Evolutionary conservation across 1,284 basidiomycete genomes (phyloP), one percentile per base, ranked within the genome.

Genomic region (Sanghuangporus weigelae): DNA sequence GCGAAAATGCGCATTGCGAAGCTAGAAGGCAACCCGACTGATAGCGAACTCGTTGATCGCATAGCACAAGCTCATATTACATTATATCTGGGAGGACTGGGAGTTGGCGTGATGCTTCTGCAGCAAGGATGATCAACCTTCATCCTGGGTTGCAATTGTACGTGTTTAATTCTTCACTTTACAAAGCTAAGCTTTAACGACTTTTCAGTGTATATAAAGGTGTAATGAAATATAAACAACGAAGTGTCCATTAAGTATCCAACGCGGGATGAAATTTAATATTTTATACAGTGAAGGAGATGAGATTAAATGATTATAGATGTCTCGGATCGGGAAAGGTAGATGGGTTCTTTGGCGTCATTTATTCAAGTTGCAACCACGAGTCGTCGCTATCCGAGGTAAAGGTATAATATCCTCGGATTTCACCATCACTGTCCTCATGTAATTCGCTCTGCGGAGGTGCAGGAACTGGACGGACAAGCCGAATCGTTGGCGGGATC

Each of bases 1-100:
- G 51, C 61, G 21, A 67, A 66, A 42, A 60, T 71, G 42, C 66
- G 65, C 40, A 63, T 26, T 8, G 62, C 62, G 42, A 62, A 65
- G 14, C 42, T 69, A 12, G 63, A 57, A 19, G 35, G 19, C 23
- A 66, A 69, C 35, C 50, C 62, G 36, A 59, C 35, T 31, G 60
- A 42, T 35, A n/a, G 16, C 4, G 53, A 61, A 42, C 38, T 59
- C 36, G 54, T 68, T 8, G 64, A 68, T 44, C 66, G 67, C 10
- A 63, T 71, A 50, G 65, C 67, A n/a, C 55, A 67, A 54, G 63
- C 62, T 23, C 69, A 71, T 62, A 63, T 71, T 19, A 63, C 68
- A 21, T 60, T 71, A 61, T 71, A 71, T 57, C 67, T 69, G n/a
- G 66, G 67, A 36, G 69, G 69, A 4, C 59, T 62, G 35, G 68